Conservation (phyloP, 129 eudicot genomes). For the Smallanthus sonchifolius region DNA sequence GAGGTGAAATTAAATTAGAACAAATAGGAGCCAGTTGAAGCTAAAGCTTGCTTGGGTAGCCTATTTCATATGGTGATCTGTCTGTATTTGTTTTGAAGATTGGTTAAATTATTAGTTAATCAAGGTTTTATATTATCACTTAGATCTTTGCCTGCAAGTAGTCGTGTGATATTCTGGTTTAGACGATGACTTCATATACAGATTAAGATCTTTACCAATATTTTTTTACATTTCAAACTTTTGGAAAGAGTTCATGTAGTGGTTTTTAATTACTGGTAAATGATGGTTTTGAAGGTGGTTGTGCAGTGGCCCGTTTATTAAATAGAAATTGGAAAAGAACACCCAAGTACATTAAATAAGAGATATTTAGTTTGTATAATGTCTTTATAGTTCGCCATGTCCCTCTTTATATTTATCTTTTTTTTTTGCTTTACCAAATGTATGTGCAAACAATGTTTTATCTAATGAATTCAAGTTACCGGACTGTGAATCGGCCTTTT, state of each 20-base stretch:
- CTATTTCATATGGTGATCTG: neutral
- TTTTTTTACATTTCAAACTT: neutral
- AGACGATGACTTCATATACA: neutral
- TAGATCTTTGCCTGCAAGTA: neutral
- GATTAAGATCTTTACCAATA: neutral
- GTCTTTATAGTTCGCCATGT: neutral
- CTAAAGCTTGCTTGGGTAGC: neutral
- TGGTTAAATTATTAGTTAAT: constrained; percentile 4
- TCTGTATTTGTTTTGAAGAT: neutral
- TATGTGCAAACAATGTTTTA: neutral
- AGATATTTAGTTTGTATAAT: neutral
- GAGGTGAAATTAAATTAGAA: neutral
- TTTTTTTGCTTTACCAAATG: neutral
- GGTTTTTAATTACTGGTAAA: neutral
- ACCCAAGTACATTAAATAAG: neutral
- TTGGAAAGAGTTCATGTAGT: neutral
- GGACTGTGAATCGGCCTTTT: neutral
- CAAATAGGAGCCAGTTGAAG: neutral
- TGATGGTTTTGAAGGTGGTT: too few relatives aligned
- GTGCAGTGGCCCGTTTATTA: neutral
- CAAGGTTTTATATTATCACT: neutral
- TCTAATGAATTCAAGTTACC: neutral
- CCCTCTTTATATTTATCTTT: neutral
- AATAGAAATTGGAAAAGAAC: neutral
- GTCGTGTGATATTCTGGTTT: constrained; percentile 1